Evolutionary conservation across 768 basidiomycete species (phyloP).

Genomic region (Termitomyces heimii): DNA sequence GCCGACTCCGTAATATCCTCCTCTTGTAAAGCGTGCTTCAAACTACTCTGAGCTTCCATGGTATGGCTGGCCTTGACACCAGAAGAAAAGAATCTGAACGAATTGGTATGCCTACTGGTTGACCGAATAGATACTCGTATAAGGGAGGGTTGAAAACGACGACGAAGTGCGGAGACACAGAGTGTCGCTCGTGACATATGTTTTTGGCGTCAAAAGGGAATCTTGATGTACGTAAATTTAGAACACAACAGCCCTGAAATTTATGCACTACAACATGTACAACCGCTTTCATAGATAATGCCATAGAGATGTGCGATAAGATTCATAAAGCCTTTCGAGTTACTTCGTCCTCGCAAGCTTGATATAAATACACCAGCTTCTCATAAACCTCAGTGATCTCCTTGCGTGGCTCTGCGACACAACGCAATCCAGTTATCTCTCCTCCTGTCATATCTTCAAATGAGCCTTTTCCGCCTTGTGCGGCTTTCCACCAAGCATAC

Average conservation of each 20-base stretch:
- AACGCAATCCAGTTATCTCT: conserved; percentile 45
- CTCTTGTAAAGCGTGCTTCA: conserved; percentile 9
- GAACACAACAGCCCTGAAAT: background rate
- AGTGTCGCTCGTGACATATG: conserved; percentile 9
- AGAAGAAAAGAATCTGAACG: background rate
- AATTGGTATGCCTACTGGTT: background rate
- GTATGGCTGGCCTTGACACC: background rate
- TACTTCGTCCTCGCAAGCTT: conserved; percentile 49
- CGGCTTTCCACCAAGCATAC: conserved; percentile 62
- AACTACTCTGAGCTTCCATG: conserved; percentile 8
- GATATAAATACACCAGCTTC: conserved; percentile 45
- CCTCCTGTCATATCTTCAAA: conserved; percentile 62
- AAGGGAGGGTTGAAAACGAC: background rate
- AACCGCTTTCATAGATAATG: background rate
- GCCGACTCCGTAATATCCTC: background rate
- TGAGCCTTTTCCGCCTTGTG: conserved; percentile 34
- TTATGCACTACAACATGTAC: background rate
- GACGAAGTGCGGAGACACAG: conserved; percentile 1
- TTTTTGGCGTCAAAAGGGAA: background rate
- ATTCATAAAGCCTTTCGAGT: conserved; percentile 16
- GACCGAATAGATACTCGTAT: background rate
- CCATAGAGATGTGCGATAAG: background rate
- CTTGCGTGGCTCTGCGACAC: conserved; percentile 53
- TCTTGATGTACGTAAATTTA: background rate
- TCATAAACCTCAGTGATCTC: conserved; percentile 47